Base-by-base conservation (phyloP, 129 eudicot species). In the Artemisia annua region DNA sequence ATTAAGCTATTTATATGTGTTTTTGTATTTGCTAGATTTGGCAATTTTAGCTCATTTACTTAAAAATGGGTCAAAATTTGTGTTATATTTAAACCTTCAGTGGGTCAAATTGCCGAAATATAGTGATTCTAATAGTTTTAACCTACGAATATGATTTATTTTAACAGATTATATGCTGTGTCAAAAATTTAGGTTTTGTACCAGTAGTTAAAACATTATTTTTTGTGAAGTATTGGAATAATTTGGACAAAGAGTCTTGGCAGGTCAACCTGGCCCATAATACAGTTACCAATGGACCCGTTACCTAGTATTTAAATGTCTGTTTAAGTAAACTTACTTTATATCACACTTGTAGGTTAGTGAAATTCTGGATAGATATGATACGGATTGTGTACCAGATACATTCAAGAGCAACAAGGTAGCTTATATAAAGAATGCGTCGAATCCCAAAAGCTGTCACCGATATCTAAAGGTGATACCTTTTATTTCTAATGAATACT, bases 331-430 rank as follows among this genome's bases (percentile, higher is more conserved):
- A 39, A 57, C 61, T 72, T 22, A 66, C 55, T 62, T 11, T 6
- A 64, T 20, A 20, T 49, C 26, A 66, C 11, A 26, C 11, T 28
- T 72, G 74, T 54, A 91, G 97, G 96, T 91, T 79, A 78, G 79
- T 62, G 96, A 88, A 73, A 79, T 91, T 75, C 86, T 86, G 66
- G 87, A 91, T 58, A 77, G 93, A 67, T 91, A 91, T 77, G 96
- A 91, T 75, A 70, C 65, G 53, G 97, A 88, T 32, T 91, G 97
- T 69, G 79, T 88, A 63, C 93, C 96, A 56, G 85, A 67, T 30
- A 54, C 61, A 24, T 84, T 73, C 67, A 86, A 78, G 67, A 78
- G 79, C 74, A 77, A 86, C 71, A 91, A 83, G 74, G 81, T 84
- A 82, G 93, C 82, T 30, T 91, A 84, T 69, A 87, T 91, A 46